A percentile compares a stretch with the other conserved stretches of the same genome.
Evolutionary conservation across 768 basidiomycete species (phyloP).

Genomic region (Sporobolomyces phaffii): DNA sequence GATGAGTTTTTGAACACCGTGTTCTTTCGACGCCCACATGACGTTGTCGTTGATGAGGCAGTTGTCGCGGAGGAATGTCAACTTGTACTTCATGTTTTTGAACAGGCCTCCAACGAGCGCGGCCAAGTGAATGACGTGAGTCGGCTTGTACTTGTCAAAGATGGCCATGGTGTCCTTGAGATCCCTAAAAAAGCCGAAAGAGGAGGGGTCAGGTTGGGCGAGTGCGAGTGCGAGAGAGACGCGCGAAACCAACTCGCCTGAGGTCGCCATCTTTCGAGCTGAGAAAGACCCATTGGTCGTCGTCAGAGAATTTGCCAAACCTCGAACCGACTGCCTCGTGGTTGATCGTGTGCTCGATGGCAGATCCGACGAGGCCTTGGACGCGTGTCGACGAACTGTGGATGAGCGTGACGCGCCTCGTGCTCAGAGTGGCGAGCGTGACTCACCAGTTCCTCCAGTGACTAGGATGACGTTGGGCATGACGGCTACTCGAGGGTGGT

Average conservation of each 20-base stretch:
- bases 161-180: slow-evolving; percentile 31
- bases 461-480: slow-evolving; percentile 32
- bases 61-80: slow-evolving; percentile 90
- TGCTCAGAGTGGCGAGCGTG: too few relatives aligned
- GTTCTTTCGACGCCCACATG: slow-evolving; percentile 65
- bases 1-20: slow-evolving; percentile 67
- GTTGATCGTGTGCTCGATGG: slow-evolving; percentile 54
- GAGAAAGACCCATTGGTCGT: slow-evolving; percentile 82
- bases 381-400: too few relatives aligned
- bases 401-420: too few relatives aligned
- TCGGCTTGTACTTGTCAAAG: slow-evolving; percentile 87
- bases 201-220: not conserved
- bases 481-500: too few relatives aligned
- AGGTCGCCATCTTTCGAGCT: slow-evolving; percentile 71
- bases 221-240: not conserved
- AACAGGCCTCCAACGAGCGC: slow-evolving; percentile 92
- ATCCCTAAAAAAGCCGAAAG: not conserved
- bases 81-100: slow-evolving; percentile 93
- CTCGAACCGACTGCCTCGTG: slow-evolving; percentile 69
- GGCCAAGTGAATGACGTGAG: slow-evolving; percentile 92
- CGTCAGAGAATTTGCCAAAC: slow-evolving; percentile 63
- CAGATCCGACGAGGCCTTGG: slow-evolving; percentile 36
- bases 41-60: slow-evolving; percentile 93
- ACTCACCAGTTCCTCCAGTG: slow-evolving; percentile 35
- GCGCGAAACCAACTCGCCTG: not conserved